phyloP scores from a whole-genome alignment of 179 eudicot species.

The Vitellaria paradoxa region DNA sequence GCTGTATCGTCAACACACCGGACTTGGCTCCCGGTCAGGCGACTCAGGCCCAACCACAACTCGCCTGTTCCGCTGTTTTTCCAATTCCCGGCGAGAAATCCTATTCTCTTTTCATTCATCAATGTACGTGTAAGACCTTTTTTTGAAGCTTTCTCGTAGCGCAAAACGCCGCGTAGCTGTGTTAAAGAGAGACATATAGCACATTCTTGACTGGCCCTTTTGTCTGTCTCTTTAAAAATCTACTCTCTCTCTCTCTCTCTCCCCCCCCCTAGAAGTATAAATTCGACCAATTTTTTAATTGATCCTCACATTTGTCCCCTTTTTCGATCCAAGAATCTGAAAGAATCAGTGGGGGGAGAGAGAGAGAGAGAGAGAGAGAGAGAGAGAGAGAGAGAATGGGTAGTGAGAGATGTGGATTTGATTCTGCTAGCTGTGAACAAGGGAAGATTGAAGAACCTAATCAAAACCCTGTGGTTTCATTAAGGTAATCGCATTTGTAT shows the following conservation, averaged over 20 bases:
- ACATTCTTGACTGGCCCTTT: background rate
- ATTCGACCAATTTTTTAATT: constrained; percentile 12
- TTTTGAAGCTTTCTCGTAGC: too few species aligned
- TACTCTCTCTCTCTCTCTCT: background rate
- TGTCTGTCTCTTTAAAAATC: background rate
- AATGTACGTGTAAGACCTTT: too few species aligned
- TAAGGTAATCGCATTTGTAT: background rate
- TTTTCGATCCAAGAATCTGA: constrained; percentile 18
- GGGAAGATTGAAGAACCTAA: constrained; percentile 10
- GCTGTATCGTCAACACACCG: too few species aligned
- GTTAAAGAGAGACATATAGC: background rate
- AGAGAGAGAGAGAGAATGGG: constrained; percentile 9
- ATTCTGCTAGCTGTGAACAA: background rate
- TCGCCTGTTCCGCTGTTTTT: too few species aligned
- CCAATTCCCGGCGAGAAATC: too few species aligned
- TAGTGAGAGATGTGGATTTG: background rate
- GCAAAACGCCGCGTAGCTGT: too few species aligned
- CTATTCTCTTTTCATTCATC: too few species aligned
- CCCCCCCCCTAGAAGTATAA: background rate
- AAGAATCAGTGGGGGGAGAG: background rate
- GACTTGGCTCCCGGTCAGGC: too few species aligned
- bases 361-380: background rate
- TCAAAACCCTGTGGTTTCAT: background rate
- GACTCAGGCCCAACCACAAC: too few species aligned
- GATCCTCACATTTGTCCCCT: background rate